These are phyloP conservation scores for Rubia balearica DNA, from an alignment of 305 asterid genomes.

Conservation along the genomic window DNA sequence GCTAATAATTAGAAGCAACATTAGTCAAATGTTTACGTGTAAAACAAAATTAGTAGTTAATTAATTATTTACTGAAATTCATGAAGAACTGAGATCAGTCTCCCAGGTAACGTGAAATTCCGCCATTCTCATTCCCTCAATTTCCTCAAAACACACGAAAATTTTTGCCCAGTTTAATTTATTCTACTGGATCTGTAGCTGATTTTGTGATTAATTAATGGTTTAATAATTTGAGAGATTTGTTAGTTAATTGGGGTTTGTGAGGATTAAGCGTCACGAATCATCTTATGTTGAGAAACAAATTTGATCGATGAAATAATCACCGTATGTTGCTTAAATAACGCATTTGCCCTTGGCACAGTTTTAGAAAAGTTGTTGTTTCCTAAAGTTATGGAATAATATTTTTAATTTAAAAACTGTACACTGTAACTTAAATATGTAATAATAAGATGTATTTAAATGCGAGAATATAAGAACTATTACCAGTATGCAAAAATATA, in stretches of 20 bases:
- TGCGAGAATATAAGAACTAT: too few relatives aligned
- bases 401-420: too few relatives aligned
- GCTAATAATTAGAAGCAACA: neutral
- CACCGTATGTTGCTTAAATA: conserved; percentile 18
- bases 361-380: too few relatives aligned
- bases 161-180: neutral
- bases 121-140: conserved; percentile 29
- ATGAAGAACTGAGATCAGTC: neutral
- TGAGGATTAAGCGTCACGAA: conserved; percentile 24
- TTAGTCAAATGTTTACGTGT: neutral
- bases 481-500: too few relatives aligned
- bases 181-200: neutral
- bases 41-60: neutral
- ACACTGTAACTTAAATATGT: too few relatives aligned
- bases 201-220: neutral
- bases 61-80: neutral
- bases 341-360: too few relatives aligned
- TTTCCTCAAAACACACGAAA: conserved; percentile 16
- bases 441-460: too few relatives aligned
- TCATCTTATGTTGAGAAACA: neutral
- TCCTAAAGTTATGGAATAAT: too few relatives aligned
- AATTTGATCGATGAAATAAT: neutral
- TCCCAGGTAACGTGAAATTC: conserved; percentile 15
- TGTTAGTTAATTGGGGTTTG: conserved; percentile 37
- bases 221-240: neutral